A percentile compares a stretch with the other conserved stretches of the same genome.
These are phyloP conservation scores for Calocybe indica DNA, from an alignment of 768 basidiomycete genomes.

Conservation along the genomic window DNA sequence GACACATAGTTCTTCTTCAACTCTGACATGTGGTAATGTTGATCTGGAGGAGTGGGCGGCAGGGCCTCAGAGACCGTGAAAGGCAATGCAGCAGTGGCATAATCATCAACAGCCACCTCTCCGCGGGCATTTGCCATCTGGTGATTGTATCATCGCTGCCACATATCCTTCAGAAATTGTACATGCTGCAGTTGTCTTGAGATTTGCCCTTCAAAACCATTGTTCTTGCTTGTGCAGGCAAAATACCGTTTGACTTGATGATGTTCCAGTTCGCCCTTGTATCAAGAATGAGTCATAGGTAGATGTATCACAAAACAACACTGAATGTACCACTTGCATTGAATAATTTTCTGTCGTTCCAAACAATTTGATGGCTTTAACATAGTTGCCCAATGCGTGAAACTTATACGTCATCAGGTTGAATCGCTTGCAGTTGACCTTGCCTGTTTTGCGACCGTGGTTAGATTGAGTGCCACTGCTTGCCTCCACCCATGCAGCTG, in stretches of 20 bases:
- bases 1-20: constrained; percentile 18
- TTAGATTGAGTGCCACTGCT: constrained; percentile 9
- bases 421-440: constrained; percentile 4
- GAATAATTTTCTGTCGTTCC: constrained; percentile 26
- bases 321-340: constrained; percentile 20
- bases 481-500: constrained; percentile 6
- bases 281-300: neutral
- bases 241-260: constrained; percentile 26
- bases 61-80: neutral
- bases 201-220: constrained; percentile 17
- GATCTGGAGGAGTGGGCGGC: neutral
- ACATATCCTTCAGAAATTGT: constrained; percentile 7
- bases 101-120: neutral
- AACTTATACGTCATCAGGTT: constrained; percentile 21
- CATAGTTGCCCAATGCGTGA: constrained; percentile 23
- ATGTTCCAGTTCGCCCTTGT: constrained; percentile 34
- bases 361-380: constrained; percentile 9
- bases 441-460: constrained; percentile 1
- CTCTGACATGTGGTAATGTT: constrained; percentile 15
- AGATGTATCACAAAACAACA: neutral
- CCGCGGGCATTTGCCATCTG: neutral
- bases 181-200: constrained; percentile 9
- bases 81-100: neutral
- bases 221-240: constrained; percentile 22
- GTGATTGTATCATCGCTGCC: neutral